Evolutionary conservation across 768 basidiomycete species (phyloP), one percentile per base, ranked within the genome.

Genomic region (Infundibulicybe gibba): DNA sequence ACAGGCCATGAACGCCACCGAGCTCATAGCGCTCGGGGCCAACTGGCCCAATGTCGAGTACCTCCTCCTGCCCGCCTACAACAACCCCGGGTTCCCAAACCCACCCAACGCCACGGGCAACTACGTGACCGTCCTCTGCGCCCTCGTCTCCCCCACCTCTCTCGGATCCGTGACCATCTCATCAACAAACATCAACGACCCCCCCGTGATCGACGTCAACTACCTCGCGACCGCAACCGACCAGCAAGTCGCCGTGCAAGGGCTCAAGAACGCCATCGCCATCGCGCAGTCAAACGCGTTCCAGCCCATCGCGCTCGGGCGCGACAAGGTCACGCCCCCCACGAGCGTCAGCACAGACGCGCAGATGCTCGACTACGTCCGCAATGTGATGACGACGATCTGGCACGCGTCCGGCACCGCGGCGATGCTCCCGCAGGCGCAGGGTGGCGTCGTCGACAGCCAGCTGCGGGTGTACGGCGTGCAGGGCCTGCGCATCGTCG

Each of bases 361-460:
- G 25, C 25, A 25, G 25, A 25, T 25, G 25, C 25, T 25, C 25
- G 8, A 25, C 25, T 25, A 25, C 17, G 10, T 38, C 17, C 35
- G 35, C 14, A 51, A 45, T 31, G 43, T 39, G 6, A 32, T 21
- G 13, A 45, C 20, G 35, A 38, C 35, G 17, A 38, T 38, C 35
- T 38, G 17, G n/a, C 35, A 38, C 17, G 35, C 4, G 17, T 19
- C 17, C 14, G 35, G 35, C 14, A 38, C 35, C 17, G 3, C 35
- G 35, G 4, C 35, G 14, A 38, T 38, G 35, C 17, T 19, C 4
- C 35, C 35, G n/a, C 14, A 38, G 17, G 35, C 35, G 17, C n/a
- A 38, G 14, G 14, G 35, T 3, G 35, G 35, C 35, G 35, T 19
- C 17, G 35, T 38, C n/a, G 35, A 38, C 10, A 14, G n/a, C 17